A percentile compares a stretch with the other conserved stretches of the same genome.
phyloP scores from a whole-genome alignment of 192 early-diverging fungal species.

The Phlyctochytrium planicorne region DNA sequence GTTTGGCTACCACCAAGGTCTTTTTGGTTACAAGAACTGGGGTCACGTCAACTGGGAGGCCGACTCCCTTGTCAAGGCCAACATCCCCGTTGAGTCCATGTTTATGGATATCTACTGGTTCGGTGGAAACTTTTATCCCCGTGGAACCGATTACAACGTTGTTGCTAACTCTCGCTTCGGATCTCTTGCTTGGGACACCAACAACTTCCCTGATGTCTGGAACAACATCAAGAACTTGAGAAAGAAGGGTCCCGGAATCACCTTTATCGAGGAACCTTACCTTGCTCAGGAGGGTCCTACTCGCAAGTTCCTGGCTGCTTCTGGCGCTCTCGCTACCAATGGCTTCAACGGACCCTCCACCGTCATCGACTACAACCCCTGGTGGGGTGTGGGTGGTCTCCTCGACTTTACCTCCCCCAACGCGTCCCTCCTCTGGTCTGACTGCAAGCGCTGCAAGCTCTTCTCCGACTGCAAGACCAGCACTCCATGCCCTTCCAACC shows the following conservation, averaged over 20 bases:
- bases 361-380: constrained; percentile 20
- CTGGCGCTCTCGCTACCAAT: constrained; percentile 2
- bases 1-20: constrained; percentile 19
- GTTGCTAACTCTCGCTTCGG: constrained; percentile 3
- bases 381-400: constrained; percentile 21
- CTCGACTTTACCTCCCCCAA: constrained; percentile 15
- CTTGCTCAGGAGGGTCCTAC: constrained; percentile 8
- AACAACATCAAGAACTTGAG: constrained; percentile 13
- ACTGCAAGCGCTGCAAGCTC: constrained; percentile 22
- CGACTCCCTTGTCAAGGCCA: not conserved
- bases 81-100: constrained; percentile 18
- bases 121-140: no score
- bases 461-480: constrained; percentile 6
- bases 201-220: constrained; percentile 11
- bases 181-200: constrained; percentile 12
- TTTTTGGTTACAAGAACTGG: constrained; percentile 17
- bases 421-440: constrained; percentile 12
- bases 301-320: constrained; percentile 2
- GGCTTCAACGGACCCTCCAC: constrained; percentile 4
- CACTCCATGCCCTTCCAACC: not conserved
- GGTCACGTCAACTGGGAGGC: constrained; percentile 1
- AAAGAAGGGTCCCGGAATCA: constrained; percentile 14
- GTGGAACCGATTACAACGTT: not conserved
- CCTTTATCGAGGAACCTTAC: constrained; percentile 18
- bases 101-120: constrained; percentile 16